A percentile compares a stretch with the other conserved stretches of the same genome.
These are phyloP conservation scores for Arctium lappa DNA, from an alignment of 129 eudicot species.

Conservation along the genomic window DNA sequence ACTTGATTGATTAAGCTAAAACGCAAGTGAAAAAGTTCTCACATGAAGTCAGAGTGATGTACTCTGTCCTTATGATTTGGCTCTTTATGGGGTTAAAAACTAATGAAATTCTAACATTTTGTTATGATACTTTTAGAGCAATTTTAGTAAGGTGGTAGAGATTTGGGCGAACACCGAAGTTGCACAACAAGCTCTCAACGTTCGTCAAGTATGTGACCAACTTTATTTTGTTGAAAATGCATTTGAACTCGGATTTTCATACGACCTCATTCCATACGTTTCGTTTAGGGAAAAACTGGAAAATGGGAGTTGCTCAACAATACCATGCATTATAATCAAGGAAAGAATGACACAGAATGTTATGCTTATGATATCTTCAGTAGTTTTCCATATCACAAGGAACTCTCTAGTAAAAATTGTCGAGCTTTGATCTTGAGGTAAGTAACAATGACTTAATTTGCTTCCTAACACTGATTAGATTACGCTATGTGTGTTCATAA, in stretches of 20 bases:
- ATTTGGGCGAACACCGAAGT: neutral
- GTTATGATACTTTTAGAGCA: neutral
- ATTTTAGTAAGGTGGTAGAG: neutral
- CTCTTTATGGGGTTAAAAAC: neutral
- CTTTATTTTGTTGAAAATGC: neutral
- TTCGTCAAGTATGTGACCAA: constrained; percentile 9
- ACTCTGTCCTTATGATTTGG: neutral
- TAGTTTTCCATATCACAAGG: constrained; percentile 8
- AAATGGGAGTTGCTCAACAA: constrained; percentile 5
- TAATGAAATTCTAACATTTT: neutral
- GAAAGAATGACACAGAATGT: constrained; percentile 6
- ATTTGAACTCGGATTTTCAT: neutral
- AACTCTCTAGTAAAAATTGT: neutral
- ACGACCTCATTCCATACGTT: neutral
- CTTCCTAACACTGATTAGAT: too few relatives aligned
- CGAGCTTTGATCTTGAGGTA: constrained; percentile 14
- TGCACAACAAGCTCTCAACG: constrained; percentile 11
- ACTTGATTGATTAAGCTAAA: too few relatives aligned
- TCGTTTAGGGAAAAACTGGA: neutral
- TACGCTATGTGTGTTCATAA: neutral
- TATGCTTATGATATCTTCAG: constrained; percentile 9
- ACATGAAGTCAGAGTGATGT: neutral
- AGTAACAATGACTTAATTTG: neutral
- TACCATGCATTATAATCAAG: neutral
- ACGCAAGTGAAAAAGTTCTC: too few relatives aligned